Base-by-base conservation (phyloP, 2,329 filamentous ascomycete genomes). In the Fusarium liriodendri region DNA sequence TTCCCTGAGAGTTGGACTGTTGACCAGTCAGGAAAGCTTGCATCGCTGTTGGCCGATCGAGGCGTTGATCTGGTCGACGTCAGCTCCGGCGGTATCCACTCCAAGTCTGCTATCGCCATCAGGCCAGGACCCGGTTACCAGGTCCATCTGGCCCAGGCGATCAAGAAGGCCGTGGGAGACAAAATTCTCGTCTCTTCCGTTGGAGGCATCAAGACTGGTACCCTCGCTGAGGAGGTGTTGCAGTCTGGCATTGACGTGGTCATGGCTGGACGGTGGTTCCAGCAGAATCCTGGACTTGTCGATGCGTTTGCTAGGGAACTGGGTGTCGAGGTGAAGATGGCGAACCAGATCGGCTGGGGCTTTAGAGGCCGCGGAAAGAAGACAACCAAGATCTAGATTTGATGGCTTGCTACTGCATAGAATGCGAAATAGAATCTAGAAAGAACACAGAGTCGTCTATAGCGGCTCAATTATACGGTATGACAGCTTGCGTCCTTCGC, bases 1-100 rank as follows among this genome's bases (percentile, higher is more conserved):
- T 72, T 72, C 5, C 69, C 65, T 0, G 87, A 91, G 69, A 90
- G 88, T 75, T 97, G 94, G 94, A 92, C 87, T 0, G 73, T 90
- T 6, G 87, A 90, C 18, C 88, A 95, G 63, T 91, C 90, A 0
- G 85, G 90, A 22, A 84, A 85, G 58, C 87, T 96, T 3, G 92
- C 93, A 0, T 81, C 86, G 47, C 82, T 91, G 0, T 84, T 96
- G 0, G 91, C 90, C 0, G 88, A 89, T 1, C 85, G 83, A 14
- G 94, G 94, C 5, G 89, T 96, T 10, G 94, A 97, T 80, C 83
- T 96, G 6, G 83, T 97, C 1, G 94, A 97, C 77, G 88, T 95
- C 18, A 92, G 89, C 6, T 89, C 88, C 1, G 93, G 90, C 2
- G 94, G 93, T 7, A 88, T 88, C 50, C 90, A 94, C 77, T 82